Base-by-base conservation (phyloP, 2,329 filamentous ascomycete genomes). In the Alternaria gansuensis region DNA sequence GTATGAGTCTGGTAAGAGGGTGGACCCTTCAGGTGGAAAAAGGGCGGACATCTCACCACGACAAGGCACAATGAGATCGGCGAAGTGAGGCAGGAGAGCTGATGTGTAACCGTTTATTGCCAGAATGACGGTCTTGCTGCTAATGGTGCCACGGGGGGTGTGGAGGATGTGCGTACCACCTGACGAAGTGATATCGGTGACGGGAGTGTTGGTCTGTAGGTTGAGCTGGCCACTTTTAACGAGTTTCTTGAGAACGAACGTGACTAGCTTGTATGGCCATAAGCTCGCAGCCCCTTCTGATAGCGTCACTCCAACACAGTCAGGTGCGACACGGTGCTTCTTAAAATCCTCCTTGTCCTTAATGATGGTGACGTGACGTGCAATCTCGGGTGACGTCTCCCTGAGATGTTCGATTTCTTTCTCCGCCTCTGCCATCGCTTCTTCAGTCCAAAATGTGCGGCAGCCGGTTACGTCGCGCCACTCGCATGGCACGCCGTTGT, bases 61-160 rank as follows among this genome's bases (percentile, higher is more conserved):
- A 2, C 90, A 88, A 0, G 93, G 93, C 2, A 93, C 86, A 62
- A 96, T 90, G 8, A 93, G 82, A 63, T 88, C 86, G 8, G 85
- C 81, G 66, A 94, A 89, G 33, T 80, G 73, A 0, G 91, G 91
- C 2, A 94, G 79, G 4, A 97, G 82, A 60, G 88, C 84, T 1
- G 91, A 91, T 0, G 92, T 93, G 76, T 96, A 96, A 3, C 82
- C 93, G 72, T 97, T 97, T 0, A 90, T 94, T 4, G 91, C 90
- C 14, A 96, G 83, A 17, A 97, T 82, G 21, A 96, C 85, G 33
- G 85, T 83, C 11, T 80, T 78, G 1, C 92, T 82, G 0, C 74
- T 74, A 54, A 96, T 83, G 40, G 78, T 80, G n/a, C 92, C 93
- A 23, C 92, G 86, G 0, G 82, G 77, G 0, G 92, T 96, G 45